Evolutionary conservation across 768 basidiomycete genomes (phyloP).

Genomic region (button mushroom (Agaricus bisporus)): DNA sequence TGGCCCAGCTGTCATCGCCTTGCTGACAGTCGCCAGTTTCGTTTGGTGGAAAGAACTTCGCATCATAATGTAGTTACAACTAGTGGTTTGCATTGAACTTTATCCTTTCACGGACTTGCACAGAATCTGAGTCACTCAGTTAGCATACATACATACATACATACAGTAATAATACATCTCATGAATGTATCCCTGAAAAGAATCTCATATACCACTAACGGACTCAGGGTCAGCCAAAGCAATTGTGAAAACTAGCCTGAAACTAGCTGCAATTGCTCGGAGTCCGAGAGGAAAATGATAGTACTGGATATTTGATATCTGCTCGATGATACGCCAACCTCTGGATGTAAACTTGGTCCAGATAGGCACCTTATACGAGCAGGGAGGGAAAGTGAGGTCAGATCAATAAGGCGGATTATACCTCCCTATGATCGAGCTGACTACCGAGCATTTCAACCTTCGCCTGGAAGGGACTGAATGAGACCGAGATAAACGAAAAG

Average conservation of each 20-base stretch:
- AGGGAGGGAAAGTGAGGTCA: constrained; percentile 16
- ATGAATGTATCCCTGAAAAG: no score
- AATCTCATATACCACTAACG: no score
- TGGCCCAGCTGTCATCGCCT: constrained; percentile 49
- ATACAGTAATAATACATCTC: no score
- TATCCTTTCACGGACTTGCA: constrained; percentile 4
- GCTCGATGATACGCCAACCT: constrained; percentile 74
- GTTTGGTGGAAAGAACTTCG: constrained; percentile 59
- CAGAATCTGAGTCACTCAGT: not conserved
- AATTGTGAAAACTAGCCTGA: not conserved
- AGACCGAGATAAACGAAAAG: not conserved
- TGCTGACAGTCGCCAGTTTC: constrained; percentile 48
- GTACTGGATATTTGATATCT: constrained; percentile 33
- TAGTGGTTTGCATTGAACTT: not conserved
- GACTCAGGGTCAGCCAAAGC: not conserved
- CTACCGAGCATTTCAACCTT: constrained; percentile 22
- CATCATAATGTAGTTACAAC: constrained; percentile 23
- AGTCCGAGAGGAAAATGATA: not conserved
- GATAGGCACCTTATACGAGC: constrained; percentile 78
- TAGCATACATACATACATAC: not conserved
- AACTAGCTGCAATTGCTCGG: not conserved
- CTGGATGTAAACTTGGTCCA: constrained; percentile 54
- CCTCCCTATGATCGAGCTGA: constrained; percentile 12
- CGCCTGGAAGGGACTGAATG: constrained; percentile 1
- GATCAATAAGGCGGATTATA: constrained; percentile 7